Evolutionary conservation across 805 yeast species (phyloP).

Genomic region (Clavispora fructus): DNA sequence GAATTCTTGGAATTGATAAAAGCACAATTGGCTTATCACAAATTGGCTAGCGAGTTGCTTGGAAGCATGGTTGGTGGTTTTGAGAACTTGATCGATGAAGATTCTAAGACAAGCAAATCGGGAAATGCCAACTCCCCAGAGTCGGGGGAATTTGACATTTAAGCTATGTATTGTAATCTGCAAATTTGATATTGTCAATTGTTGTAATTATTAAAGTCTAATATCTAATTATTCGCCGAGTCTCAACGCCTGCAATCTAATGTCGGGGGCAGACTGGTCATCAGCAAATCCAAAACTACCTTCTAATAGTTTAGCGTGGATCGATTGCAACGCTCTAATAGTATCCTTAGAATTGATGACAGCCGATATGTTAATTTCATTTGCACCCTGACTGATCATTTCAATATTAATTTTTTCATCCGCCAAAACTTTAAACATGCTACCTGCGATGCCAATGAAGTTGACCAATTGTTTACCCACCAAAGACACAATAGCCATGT

Average conservation of each 20-base stretch:
- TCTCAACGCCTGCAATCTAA: constrained; percentile 13
- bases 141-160: constrained; percentile 24
- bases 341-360: constrained; percentile 84
- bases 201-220: not conserved
- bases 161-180: not conserved
- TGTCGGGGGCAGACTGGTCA: constrained; percentile 14
- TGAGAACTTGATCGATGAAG: constrained; percentile 55
- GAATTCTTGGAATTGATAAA: constrained; percentile 63
- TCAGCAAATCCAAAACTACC: constrained; percentile 21
- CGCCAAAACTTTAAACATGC: constrained; percentile 92
- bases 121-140: constrained; percentile 11
- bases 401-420: constrained; percentile 90
- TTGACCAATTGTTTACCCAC: constrained; percentile 98
- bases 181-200: not conserved
- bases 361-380: constrained; percentile 94
- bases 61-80: constrained; percentile 59
- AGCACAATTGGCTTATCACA: constrained; percentile 80
- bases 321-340: constrained; percentile 75
- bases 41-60: constrained; percentile 64
- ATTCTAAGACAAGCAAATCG: constrained; percentile 12
- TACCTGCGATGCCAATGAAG: constrained; percentile 93
- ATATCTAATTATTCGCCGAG: not conserved
- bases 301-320: constrained; percentile 73
- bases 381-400: constrained; percentile 98
- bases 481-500: constrained; percentile 85